Evolutionary conservation across 1,284 basidiomycete genomes (phyloP).

Genomic region (Earliella scabrosa): DNA sequence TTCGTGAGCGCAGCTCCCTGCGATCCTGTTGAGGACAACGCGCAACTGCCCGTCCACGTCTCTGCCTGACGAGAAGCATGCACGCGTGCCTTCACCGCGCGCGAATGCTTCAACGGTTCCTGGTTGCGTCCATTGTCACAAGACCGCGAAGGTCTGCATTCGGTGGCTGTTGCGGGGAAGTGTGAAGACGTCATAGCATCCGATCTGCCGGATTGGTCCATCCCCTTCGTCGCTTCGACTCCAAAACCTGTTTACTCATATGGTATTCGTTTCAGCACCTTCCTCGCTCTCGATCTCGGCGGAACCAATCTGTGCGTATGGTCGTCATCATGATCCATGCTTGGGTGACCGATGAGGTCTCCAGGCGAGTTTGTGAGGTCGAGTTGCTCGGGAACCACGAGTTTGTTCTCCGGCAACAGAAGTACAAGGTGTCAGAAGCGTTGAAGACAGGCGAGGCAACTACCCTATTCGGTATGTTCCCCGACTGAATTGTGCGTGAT

Average conservation of each 20-base stretch:
- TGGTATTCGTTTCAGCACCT: constrained; percentile 63
- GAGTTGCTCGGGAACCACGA: constrained; percentile 87
- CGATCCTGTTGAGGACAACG: not conserved
- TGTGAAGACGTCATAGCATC: constrained; percentile 16
- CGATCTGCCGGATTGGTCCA: not conserved
- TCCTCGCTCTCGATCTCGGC: constrained; percentile 92
- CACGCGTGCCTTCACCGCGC: not conserved
- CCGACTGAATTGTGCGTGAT: not conserved
- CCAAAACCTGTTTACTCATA: not conserved
- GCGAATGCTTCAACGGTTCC: not conserved
- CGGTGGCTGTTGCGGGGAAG: not conserved
- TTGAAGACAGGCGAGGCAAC: constrained; percentile 89
- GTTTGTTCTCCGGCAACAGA: constrained; percentile 90
- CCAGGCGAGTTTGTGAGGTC: constrained; percentile 92
- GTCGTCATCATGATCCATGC: too few relatives aligned
- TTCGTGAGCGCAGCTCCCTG: constrained; percentile 14
- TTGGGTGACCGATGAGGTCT: constrained; percentile 2
- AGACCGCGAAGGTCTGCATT: constrained; percentile 14
- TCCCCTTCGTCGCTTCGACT: not conserved
- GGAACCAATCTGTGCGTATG: constrained; percentile 90
- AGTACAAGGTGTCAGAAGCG: constrained; percentile 90
- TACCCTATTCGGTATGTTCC: constrained; percentile 76
- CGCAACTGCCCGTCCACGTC: not conserved
- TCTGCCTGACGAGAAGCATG: not conserved
- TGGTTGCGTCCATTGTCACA: constrained; percentile 11